A percentile compares a stretch with the other conserved stretches of the same genome.
Evolutionary conservation across 78 protist species (phyloP).

Genomic region (Anaeramoeba flamelloides): DNA sequence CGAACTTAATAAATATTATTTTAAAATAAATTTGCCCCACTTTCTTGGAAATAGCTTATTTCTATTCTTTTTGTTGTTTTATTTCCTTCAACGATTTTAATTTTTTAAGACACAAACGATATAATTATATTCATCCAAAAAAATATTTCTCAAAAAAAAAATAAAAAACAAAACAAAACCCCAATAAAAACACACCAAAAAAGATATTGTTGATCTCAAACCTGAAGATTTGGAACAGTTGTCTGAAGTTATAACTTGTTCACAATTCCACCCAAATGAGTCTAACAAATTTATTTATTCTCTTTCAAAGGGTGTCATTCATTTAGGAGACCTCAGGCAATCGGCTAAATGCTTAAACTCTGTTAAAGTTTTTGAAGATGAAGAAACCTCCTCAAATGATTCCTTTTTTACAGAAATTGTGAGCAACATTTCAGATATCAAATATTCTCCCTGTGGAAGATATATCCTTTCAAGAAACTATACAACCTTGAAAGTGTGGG

Average conservation of each 20-base stretch:
- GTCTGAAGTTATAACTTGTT: slow-evolving; percentile 82
- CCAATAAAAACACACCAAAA: too few relatives aligned
- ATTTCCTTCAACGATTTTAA: too few relatives aligned
- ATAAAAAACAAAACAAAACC: too few relatives aligned
- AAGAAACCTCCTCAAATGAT: slow-evolving; percentile 25
- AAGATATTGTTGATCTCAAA: slow-evolving; percentile 83
- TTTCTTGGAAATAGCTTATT: too few relatives aligned
- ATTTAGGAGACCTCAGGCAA: slow-evolving; percentile 51
- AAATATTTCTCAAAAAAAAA: too few relatives aligned
- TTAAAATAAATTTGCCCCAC: too few relatives aligned
- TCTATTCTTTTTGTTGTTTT: too few relatives aligned
- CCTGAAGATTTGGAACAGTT: slow-evolving; percentile 93
- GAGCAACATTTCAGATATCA: slow-evolving; percentile 63
- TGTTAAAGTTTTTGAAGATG: slow-evolving; percentile 27
- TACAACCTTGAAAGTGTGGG: slow-evolving; percentile 78
- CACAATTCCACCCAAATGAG: slow-evolving; percentile 71
- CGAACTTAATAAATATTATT: too few relatives aligned
- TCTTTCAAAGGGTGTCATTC: slow-evolving; percentile 4
- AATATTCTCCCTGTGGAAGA: slow-evolving; percentile 61
- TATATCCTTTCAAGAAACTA: slow-evolving; percentile 79
- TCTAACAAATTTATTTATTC: too few relatives aligned
- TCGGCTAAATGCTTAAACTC: slow-evolving; percentile 39
- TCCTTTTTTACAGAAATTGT: slow-evolving; percentile 74
- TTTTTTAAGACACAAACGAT: too few relatives aligned
- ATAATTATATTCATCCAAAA: too few relatives aligned